Evolutionary conservation across 768 basidiomycete genomes (phyloP).

Genomic region (Tephrocybe sp.): DNA sequence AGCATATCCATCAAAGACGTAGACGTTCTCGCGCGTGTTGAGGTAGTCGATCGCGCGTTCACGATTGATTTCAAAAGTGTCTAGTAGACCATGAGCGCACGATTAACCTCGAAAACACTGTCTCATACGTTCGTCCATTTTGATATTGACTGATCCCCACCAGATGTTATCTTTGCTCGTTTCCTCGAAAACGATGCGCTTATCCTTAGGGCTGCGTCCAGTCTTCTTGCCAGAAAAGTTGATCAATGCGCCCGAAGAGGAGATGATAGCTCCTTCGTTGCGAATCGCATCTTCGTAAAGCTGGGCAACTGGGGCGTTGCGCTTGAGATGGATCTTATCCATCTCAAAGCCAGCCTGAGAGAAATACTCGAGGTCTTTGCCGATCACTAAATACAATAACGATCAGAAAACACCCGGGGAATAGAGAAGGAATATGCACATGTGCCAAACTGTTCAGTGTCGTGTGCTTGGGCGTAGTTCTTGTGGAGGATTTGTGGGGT

Average conservation of each 20-base stretch:
- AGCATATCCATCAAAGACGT: slow-evolving; percentile 94
- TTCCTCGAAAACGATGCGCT: slow-evolving; percentile 98
- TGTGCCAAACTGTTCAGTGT: slow-evolving; percentile 57
- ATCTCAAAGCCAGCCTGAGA: slow-evolving; percentile 99
- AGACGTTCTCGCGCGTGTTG: slow-evolving; percentile 97
- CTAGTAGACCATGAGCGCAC: slow-evolving; percentile 29
- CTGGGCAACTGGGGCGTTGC: slow-evolving; percentile 85
- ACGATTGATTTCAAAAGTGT: slow-evolving; percentile 99
- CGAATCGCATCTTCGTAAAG: slow-evolving; percentile 98
- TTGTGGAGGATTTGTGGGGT: slow-evolving; percentile 89
- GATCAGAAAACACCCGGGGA: slow-evolving; percentile 2
- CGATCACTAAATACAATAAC: slow-evolving; percentile 60
- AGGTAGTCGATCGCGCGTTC: slow-evolving; percentile 99
- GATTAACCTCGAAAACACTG: background rate
- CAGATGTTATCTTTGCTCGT: slow-evolving; percentile 95
- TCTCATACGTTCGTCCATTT: slow-evolving; percentile 89
- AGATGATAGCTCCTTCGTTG: slow-evolving; percentile 98
- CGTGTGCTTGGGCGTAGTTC: slow-evolving; percentile 73
- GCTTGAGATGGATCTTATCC: slow-evolving; percentile 93
- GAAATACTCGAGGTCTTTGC: slow-evolving; percentile 93
- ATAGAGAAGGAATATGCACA: slow-evolving; percentile 40
- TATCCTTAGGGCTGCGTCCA: slow-evolving; percentile 96
- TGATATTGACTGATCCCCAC: slow-evolving; percentile 99
- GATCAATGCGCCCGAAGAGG: slow-evolving; percentile 93
- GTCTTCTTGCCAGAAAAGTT: slow-evolving; percentile 99